Evolutionary conservation across 768 basidiomycete genomes (phyloP), one percentile per base, ranked within the genome.

Genomic region (Glaciozyma antarctica): DNA sequence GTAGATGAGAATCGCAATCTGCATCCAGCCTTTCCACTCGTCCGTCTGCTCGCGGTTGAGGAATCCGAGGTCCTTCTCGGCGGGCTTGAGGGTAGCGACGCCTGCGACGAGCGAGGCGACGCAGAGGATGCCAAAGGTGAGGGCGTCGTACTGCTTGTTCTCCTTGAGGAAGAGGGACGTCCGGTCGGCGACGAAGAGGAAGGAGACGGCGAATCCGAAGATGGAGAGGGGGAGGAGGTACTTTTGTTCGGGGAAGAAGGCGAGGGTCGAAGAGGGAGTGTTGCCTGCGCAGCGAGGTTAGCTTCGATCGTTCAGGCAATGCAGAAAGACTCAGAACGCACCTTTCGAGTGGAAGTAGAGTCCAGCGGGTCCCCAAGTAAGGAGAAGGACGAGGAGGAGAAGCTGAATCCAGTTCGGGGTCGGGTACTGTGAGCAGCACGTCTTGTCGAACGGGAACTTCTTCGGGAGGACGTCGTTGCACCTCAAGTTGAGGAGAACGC

Each of bases 1-100:
- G 74, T 95, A 94, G 72, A 92, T 84, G n/a, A 95, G 81, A 69
- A 95, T 90, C 22, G 82, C 84, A 72, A 92, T 81, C 80, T 95
- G 91, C 91, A 95, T 95, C 91, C 91, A 95, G 5, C 91, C 91
- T 76, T 94, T 94, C 91, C 91, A 95, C 77, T 95, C 91, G 70
- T 95, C 90, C 1, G 90, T 94, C 76, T 94, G 90, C 58, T 92
- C 88, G 63, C 91, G 82, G 73, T 90, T 93, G 71, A 95, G 78
- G 77, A 92, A 89, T 0, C 91, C 91, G 59, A 87, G 77, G 73
- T 95, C 90, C 72, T 86, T 89, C 49, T 74, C 71, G 69, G 89
- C 88, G 22, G 81, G 81, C 74, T 84, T 85, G 68, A 88, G 77
- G 1, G 85, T 88, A 15, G 75, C 77, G 54, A 90, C 71, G 6